These are phyloP conservation scores for Agarophyton chilense DNA, from an alignment of 23 red algal species.

Conservation along the genomic window DNA sequence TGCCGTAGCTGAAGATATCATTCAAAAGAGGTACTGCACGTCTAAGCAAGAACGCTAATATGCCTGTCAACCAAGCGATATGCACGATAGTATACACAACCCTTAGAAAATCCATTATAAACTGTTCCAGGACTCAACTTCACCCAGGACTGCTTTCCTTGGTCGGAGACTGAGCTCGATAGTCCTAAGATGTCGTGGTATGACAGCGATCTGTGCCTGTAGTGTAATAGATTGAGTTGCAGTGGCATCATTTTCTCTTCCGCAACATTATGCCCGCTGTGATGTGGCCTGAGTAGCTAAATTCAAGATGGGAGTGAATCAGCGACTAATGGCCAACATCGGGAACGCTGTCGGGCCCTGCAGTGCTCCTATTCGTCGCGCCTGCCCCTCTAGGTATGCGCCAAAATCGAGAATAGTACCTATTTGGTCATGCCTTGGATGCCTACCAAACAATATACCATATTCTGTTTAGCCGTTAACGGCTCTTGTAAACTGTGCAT, in stretches of 20 bases:
- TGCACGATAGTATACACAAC: not conserved
- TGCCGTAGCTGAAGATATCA: conserved; percentile 5
- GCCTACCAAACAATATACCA: not conserved
- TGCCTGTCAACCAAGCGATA: not conserved
- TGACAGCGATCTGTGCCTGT: not conserved
- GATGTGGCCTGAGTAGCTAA: not conserved
- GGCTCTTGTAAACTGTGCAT: not conserved
- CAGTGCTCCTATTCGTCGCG: not conserved
- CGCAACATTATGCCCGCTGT: not conserved
- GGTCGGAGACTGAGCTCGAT: not conserved
- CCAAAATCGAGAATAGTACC: not conserved
- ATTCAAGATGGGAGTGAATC: conserved; percentile 7
- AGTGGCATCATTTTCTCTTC: not conserved
- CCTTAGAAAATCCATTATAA: not conserved
- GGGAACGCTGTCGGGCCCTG: not conserved
- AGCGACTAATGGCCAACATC: not conserved
- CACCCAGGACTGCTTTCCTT: not conserved
- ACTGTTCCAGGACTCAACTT: not conserved
- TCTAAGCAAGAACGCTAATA: conserved; percentile 2
- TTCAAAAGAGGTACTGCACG: conserved; percentile 12
- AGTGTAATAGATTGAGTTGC: not conserved
- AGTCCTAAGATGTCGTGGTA: not conserved
- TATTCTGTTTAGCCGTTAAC: not conserved
- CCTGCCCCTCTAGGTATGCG: not conserved
- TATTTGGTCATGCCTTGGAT: not conserved